phyloP scores from a whole-genome alignment of 2,329 filamentous ascomycete genomes.

The Phialophora verrucosa region DNA sequence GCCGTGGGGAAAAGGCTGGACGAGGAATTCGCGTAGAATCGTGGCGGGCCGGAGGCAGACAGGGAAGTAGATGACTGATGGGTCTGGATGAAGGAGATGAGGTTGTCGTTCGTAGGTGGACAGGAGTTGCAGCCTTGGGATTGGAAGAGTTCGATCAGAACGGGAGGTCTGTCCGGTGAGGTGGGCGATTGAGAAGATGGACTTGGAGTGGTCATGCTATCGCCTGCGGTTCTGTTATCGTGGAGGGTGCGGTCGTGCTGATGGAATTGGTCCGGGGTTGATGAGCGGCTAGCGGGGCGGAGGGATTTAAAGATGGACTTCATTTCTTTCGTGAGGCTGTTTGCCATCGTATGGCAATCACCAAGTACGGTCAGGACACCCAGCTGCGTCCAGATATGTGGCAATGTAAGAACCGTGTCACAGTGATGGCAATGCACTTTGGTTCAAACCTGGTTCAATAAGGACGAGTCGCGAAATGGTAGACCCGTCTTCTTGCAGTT shows the following conservation, averaged over 20 bases:
- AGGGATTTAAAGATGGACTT: slow-evolving; percentile 14
- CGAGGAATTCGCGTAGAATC: slow-evolving; percentile 1
- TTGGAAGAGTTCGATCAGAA: slow-evolving; percentile 28
- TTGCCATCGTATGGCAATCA: neutral
- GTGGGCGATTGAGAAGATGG: neutral
- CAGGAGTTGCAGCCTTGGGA: slow-evolving; percentile 28
- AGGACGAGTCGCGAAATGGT: no score
- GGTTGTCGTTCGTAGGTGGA: slow-evolving; percentile 24
- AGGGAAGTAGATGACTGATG: neutral
- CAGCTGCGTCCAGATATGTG: neutral
- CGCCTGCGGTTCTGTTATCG: neutral
- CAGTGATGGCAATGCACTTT: neutral
- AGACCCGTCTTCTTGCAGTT: neutral
- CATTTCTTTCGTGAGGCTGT: slow-evolving; percentile 8
- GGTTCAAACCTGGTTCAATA: neutral
- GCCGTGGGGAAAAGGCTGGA: neutral
- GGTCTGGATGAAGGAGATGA: slow-evolving; percentile 14
- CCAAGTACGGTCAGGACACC: neutral
- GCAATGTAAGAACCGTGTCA: neutral
- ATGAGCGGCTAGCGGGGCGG: neutral
- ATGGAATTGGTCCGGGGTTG: neutral
- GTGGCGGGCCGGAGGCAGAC: neutral
- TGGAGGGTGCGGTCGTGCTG: neutral
- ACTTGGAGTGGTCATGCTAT: neutral
- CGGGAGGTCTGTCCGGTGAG: slow-evolving; percentile 4